Evolutionary conservation across 331 rosid genomes (phyloP), one percentile per base, ranked within the genome.

Genomic region (Acacia pycnantha): DNA sequence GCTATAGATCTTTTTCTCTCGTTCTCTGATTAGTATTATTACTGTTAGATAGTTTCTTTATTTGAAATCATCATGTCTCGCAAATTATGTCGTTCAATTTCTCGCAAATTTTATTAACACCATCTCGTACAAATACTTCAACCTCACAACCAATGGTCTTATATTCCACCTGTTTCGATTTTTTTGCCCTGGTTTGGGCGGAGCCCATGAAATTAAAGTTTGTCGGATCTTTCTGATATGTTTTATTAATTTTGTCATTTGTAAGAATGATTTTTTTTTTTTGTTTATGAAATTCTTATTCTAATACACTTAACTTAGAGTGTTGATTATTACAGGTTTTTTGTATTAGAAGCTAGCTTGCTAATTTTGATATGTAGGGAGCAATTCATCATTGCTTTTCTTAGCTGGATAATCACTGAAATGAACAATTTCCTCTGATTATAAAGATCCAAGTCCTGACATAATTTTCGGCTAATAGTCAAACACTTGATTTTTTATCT

Each of bases 141-240:
- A 46, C 24, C 50, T 8, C 43, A 54, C 81, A 77, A 78, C 61
- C 41, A 29, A 67, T 77, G 79, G n/a, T 26, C 74, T 79, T 82
- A 66, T 83, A 75, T 85, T 82, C n/a, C 62, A 67, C 78, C 84
- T 29, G 75, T 48, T 80, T 80, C 79, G 81, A 83, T 76, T 81
- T 46, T 83, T 81, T 58, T 8, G 74, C 78, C 74, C 69, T 75
- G 27, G 44, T 84, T 62, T 75, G 80, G 71, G 85, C 31, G 86
- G 89, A 87, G 85, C 82, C 91, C 85, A 40, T 79, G 7, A 58
- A 75, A 66, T 77, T 43, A 68, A 77, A 77, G 77, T 54, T 56
- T 75, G 47, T 76, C 66, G 78, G 48, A 67, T 46, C 67, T 18
- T 29, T 83, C 62, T 70, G 26, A 54, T 72, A 77, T 76, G 47